phyloP scores from a whole-genome alignment of 768 basidiomycete genomes.

The Lenzites betulinus region DNA sequence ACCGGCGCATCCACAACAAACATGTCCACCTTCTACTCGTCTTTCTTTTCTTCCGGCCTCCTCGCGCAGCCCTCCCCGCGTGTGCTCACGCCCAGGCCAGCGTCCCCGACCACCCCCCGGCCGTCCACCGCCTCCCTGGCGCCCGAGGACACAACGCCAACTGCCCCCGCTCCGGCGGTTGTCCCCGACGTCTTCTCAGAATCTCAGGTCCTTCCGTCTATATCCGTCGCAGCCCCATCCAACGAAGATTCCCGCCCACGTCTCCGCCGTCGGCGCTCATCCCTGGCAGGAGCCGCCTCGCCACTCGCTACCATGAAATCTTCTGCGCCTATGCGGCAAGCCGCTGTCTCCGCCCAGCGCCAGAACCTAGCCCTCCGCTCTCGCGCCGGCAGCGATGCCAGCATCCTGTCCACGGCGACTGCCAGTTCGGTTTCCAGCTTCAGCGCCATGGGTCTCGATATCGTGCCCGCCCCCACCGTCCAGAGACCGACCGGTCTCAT shows the following conservation, averaged over 20 bases:
- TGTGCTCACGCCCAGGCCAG: conserved; percentile 21
- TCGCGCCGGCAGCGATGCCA: conserved; percentile 48
- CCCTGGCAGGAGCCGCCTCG: conserved; percentile 53
- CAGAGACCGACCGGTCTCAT: conserved; percentile 43
- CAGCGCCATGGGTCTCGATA: conserved; percentile 32
- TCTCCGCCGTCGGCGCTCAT: conserved; percentile 64
- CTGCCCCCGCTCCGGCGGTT: conserved; percentile 35
- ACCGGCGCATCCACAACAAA: background rate
- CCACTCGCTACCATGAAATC: conserved; percentile 63
- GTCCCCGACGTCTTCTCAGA: conserved; percentile 25
- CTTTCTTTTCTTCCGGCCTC: conserved; percentile 72
- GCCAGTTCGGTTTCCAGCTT: conserved; percentile 27
- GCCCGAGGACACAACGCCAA: conserved; percentile 40
- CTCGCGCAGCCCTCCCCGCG: conserved; percentile 47
- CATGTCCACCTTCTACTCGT: conserved; percentile 47
- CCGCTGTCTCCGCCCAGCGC: conserved; percentile 51
- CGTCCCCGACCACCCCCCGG: conserved; percentile 29
- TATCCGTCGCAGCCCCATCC: conserved; percentile 33
- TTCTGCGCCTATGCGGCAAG: conserved; percentile 45
- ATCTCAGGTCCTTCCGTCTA: conserved; percentile 31
- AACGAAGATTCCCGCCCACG: conserved; percentile 37
- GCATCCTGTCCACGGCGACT: conserved; percentile 19
- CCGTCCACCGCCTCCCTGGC: conserved; percentile 28
- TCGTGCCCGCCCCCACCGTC: background rate
- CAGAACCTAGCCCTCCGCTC: conserved; percentile 47